Percentiles rank a stretch among this genome's conserved stretches.
Conservation (phyloP, 176 grass and related monocot species). For the Themeda triandra region DNA sequence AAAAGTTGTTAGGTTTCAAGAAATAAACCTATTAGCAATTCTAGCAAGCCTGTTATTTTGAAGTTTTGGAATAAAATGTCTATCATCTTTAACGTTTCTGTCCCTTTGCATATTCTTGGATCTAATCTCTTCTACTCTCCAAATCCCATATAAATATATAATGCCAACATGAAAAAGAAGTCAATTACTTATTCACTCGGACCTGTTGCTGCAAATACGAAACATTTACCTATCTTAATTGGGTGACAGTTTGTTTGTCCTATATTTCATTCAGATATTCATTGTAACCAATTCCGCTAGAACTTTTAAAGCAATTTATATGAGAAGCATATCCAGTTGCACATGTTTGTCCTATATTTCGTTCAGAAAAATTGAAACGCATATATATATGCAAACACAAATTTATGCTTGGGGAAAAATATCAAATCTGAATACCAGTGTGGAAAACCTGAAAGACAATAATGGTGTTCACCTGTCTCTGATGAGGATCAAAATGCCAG, state of each 20-base stretch:
- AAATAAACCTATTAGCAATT: not conserved
- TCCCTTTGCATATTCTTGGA: not conserved
- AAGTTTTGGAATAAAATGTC: not conserved
- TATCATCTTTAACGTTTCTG: not conserved
- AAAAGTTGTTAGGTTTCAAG: not conserved
- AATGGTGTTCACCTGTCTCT: slow-evolving; percentile 10
- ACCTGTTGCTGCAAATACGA: too few relatives aligned
- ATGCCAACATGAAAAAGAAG: not conserved
- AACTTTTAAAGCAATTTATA: too few relatives aligned
- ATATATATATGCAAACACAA: too few relatives aligned
- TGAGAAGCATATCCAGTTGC: too few relatives aligned
- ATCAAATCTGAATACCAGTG: not conserved
- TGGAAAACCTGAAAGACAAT: slow-evolving; percentile 17
- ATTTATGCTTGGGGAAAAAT: too few relatives aligned
- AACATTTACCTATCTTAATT: too few relatives aligned
- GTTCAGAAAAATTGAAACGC: too few relatives aligned
- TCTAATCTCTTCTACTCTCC: not conserved
- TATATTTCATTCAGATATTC: too few relatives aligned
- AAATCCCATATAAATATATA: not conserved
- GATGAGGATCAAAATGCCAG: slow-evolving; percentile 33
- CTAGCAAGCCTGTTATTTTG: not conserved
- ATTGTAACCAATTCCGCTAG: too few relatives aligned
- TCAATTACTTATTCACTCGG: not conserved
- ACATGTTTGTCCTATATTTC: too few relatives aligned
- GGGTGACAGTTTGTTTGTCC: too few relatives aligned